A percentile compares a stretch with the other conserved stretches of the same genome.
Conservation (phyloP, 2,329 filamentous ascomycete genomes). For the Neonectria neomacrospora region DNA sequence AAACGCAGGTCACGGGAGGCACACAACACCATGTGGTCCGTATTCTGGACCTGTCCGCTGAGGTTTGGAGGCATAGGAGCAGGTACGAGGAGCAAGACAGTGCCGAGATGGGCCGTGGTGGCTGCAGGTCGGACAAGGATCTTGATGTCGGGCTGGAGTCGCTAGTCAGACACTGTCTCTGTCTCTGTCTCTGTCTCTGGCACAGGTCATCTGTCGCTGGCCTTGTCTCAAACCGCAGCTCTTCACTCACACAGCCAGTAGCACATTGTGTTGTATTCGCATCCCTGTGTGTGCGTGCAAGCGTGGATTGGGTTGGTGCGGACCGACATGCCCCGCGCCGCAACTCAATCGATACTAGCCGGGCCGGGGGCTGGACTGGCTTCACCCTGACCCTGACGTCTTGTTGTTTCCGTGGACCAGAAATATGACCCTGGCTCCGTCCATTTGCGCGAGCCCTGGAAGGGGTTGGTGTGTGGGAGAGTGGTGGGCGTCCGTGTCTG, state of each 20-base stretch:
- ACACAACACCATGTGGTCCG: conserved; percentile 4
- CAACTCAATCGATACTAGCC: background rate
- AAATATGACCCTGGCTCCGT: background rate
- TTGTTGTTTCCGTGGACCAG: conserved; percentile 11
- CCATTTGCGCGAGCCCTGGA: background rate
- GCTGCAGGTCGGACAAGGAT: conserved; percentile 16
- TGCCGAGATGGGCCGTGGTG: conserved; percentile 11
- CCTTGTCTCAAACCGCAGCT: conserved; percentile 1
- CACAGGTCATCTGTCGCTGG: background rate
- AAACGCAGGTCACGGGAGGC: background rate
- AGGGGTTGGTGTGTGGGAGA: background rate
- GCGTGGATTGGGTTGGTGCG: background rate
- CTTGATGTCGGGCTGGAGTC: conserved; percentile 18
- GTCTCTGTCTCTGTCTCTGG: no score
- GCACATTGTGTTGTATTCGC: conserved; percentile 7
- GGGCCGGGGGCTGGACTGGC: background rate
- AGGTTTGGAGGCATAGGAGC: conserved; percentile 11
- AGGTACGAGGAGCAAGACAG: conserved; percentile 1
- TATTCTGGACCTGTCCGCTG: background rate
- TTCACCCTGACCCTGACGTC: conserved; percentile 13
- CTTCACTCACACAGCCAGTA: background rate
- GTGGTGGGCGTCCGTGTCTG: conserved; percentile 2
- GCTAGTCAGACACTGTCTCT: conserved; percentile 21
- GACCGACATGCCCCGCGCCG: background rate
- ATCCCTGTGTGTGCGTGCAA: background rate